Evolutionary conservation across 345 rosid species (phyloP), one percentile per base, ranked within the genome.

Genomic region (Eutrema heterophyllum): DNA sequence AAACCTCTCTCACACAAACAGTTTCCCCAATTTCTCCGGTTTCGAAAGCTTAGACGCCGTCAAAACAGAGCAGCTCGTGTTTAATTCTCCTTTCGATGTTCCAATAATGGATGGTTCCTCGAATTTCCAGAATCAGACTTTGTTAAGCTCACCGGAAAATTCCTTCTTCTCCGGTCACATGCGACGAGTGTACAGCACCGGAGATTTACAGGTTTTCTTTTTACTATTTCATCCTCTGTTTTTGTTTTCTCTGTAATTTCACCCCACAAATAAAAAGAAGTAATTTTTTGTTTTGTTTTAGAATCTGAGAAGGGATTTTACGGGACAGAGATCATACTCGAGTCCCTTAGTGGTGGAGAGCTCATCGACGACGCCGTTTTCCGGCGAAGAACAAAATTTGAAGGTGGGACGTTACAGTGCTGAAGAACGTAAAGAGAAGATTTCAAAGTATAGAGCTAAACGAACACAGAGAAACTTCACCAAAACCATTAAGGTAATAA

Each of bases 361-460:
- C 55, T 48, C 76, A 52, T 36, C 64, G 21, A 21, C 68, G 74
- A 51, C 30, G 33, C 29, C 57, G 39, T 80, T 88, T 27, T 58
- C 78, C 41, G 72, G 68, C 30, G 95, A 88, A 58, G 99, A 95
- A 27, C 69, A 84, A 12, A 78, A 62, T 68, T 72, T 83, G 64
- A 92, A 86, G 68, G 93, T 84, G 0, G 92, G 89, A 8, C 91
- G 97, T 50, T 95, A 88, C 84, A 89, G 83, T 70, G 87, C 88
- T 1, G 92, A 88, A 75, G 97, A 95, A 76, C 88, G 97, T 69
- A 85, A 85, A 76, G 96, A 95, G 63, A 91, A 79, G 84, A 95
- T 95, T 71, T 86, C 84, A 7, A 95, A 87, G 84, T 95, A 95
- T 54, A 91, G 86, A 86, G 99, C 99, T 59, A 95, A 95, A 70